Evolutionary conservation across 768 basidiomycete species (phyloP).

Genomic region (Leucosporidium creatinivorum): DNA sequence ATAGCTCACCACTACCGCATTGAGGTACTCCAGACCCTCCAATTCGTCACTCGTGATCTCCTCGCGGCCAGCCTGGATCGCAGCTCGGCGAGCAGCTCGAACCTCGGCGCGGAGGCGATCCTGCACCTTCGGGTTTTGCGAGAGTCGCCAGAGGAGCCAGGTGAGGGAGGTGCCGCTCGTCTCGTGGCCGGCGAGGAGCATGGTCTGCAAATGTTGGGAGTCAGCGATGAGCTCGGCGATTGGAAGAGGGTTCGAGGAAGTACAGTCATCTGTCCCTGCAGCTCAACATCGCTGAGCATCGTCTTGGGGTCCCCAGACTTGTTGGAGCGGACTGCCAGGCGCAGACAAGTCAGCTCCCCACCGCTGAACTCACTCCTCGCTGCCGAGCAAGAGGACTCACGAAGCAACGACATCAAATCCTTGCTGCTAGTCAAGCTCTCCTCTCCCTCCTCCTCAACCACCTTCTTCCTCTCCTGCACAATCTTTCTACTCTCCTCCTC

Average conservation of each 20-base stretch:
- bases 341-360: neutral
- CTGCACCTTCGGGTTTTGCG: neutral
- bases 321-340: conserved; percentile 14
- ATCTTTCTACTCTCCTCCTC: conserved; percentile 30
- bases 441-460: conserved; percentile 14
- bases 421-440: conserved; percentile 16
- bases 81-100: neutral
- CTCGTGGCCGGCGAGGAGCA: conserved; percentile 20
- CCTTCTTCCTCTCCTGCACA: conserved; percentile 21
- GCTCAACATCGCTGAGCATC: conserved; percentile 16
- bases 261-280: conserved; percentile 15
- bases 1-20: conserved; percentile 10
- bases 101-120: conserved; percentile 5
- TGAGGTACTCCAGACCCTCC: conserved; percentile 3
- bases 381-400: conserved; percentile 7
- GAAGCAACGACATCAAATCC: conserved; percentile 27
- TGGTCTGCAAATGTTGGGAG: neutral
- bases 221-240: no score
- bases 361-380: neutral
- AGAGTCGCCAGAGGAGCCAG: conserved; percentile 5
- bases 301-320: conserved; percentile 8
- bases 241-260: neutral
- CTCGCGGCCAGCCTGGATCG: neutral
- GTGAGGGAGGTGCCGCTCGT: conserved; percentile 2
- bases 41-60: conserved; percentile 5